Evolutionary conservation across 2,329 filamentous ascomycete species (phyloP), one percentile per base, ranked within the genome.

Genomic region (Cladorrhinum sp.): DNA sequence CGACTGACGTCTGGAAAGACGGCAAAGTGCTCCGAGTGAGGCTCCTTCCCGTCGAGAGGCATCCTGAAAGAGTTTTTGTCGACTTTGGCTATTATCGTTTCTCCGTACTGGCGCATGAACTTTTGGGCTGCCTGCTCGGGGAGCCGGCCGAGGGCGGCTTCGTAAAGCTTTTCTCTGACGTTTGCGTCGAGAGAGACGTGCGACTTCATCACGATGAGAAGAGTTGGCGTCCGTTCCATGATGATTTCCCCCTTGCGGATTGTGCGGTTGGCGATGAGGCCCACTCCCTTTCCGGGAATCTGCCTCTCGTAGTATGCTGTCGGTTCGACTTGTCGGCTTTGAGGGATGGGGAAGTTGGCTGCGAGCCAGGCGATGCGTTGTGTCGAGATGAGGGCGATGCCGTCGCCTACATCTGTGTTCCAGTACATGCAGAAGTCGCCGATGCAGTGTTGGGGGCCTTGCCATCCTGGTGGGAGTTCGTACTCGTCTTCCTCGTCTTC

Each of bases 11-110:
- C 72, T 3, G 74, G 72, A 52, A 72, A 77, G 9, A 65, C 66
- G 3, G 68, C 73, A 2, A 76, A 59, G 52, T 77, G 76, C 2
- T 67, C 64, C 1, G 66, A 66, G 1, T 67, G 61, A 12, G 67
- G 60, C 7, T 68, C 55, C 0, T 64, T 45, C 2, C 66, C 70
- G 53, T 68, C 67, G 18, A 76, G 54, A 50, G 72, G 71, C 52
- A 76, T 36, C 45, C 71, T 71, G 53, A 77, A 77, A 20, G 71
- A 65, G 51, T 77, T 77, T 23, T 65, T 71, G 50, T 75, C 69
- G 25, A 77, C 63, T 59, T 74, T 75, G 27, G 64, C 62, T 25
- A 66, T 64, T 18, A 72, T 38, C 23, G 68, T 67, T 25, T 61
- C 60, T n/a, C 75, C 74, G 55, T 72, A 65, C 66, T 75, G 74